phyloP scores from a whole-genome alignment of 2,329 filamentous ascomycete genomes.

The Neonectria coccinea region DNA sequence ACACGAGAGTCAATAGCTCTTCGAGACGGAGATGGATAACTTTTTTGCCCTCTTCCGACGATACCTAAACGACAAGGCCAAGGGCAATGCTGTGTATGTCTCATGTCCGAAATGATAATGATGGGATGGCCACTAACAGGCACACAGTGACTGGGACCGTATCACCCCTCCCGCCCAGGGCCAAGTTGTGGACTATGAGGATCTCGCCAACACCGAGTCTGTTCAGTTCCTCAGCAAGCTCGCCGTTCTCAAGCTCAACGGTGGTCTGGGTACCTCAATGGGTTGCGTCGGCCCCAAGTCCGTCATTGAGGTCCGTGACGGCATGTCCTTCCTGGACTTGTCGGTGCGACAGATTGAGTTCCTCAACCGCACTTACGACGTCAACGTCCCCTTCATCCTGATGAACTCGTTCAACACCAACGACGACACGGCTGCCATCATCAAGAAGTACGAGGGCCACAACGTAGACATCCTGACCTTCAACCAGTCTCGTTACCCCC shows the following conservation, averaged over 20 bases:
- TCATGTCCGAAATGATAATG: constrained; percentile 16
- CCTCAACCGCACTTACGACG: constrained; percentile 96
- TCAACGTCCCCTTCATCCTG: constrained; percentile 97
- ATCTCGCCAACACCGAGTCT: constrained; percentile 88
- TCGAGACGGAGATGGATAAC: constrained; percentile 99
- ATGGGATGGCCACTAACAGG: constrained; percentile 36
- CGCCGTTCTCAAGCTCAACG: constrained; percentile 98
- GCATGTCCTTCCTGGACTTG: constrained; percentile 99
- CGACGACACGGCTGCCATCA: constrained; percentile 96
- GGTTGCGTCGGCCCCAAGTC: constrained; percentile 99
- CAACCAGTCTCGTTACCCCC: constrained; percentile 99
- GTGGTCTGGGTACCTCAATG: constrained; percentile 99
- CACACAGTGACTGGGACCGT: constrained; percentile 87
- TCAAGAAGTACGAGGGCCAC: constrained; percentile 99
- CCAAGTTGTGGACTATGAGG: constrained; percentile 95
- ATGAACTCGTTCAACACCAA: constrained; percentile 99
- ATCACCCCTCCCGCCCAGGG: constrained; percentile 93
- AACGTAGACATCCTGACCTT: constrained; percentile 99
- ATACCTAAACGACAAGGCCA: constrained; percentile 98
- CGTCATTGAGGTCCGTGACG: constrained; percentile 98
- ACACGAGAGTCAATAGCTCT: constrained; percentile 68
- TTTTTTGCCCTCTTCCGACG: constrained; percentile 99
- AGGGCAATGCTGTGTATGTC: constrained; percentile 86
- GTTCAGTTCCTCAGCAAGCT: constrained; percentile 97
- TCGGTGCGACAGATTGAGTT: constrained; percentile 99